phyloP scores from a whole-genome alignment of 2,329 filamentous ascomycete genomes.

The Colletotrichum costaricense region DNA sequence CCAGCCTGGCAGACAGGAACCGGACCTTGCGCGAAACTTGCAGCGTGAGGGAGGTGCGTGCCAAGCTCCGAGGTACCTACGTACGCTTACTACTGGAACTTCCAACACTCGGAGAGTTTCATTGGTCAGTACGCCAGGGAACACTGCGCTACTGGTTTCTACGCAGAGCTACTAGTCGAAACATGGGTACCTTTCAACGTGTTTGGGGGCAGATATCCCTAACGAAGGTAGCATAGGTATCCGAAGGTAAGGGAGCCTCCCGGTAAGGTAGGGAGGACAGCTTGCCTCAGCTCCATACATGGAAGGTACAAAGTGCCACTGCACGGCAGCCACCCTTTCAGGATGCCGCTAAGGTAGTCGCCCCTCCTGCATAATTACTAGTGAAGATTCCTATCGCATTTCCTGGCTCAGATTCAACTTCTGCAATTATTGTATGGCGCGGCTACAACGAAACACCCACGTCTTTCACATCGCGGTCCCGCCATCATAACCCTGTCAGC shows the following conservation, averaged over 20 bases:
- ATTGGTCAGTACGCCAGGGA: neutral
- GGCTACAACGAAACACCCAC: neutral
- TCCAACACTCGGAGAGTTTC: neutral
- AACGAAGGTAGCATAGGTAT: neutral
- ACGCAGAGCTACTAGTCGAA: neutral
- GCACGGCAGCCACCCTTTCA: conserved; percentile 2
- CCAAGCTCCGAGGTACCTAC: conserved; percentile 28
- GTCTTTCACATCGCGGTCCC: neutral
- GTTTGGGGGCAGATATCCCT: neutral
- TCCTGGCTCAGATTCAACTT: neutral
- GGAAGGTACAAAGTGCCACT: neutral
- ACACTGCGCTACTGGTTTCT: neutral
- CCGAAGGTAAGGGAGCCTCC: neutral
- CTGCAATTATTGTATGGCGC: neutral
- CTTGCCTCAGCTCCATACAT: neutral
- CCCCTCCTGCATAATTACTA: neutral
- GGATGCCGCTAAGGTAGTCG: neutral
- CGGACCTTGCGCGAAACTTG: conserved; percentile 28
- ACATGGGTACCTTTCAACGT: neutral
- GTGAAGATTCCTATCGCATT: neutral
- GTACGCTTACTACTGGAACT: conserved; percentile 15
- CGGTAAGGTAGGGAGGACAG: neutral
- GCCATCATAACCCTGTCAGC: conserved; percentile 2
- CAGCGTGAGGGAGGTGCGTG: conserved; percentile 25
- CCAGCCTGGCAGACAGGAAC: conserved; percentile 25